phyloP scores from a whole-genome alignment of 2,329 filamentous ascomycete species.

The Ilyonectria robusta region DNA sequence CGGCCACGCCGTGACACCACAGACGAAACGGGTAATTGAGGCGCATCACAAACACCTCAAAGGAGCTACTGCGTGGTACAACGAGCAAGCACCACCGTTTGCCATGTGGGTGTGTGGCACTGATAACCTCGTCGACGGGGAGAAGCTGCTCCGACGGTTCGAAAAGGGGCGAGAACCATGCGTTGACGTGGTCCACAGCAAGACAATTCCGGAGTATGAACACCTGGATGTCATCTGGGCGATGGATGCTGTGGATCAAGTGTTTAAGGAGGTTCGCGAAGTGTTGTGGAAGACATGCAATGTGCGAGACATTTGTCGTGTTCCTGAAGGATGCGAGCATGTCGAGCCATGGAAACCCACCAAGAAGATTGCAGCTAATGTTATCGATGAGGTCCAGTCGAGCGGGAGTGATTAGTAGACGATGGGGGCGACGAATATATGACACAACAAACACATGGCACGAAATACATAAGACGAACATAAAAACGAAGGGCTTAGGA shows the following conservation, averaged over 20 bases:
- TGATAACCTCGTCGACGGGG: conserved; percentile 88
- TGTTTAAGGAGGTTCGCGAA: conserved; percentile 84
- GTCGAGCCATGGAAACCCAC: conserved; percentile 56
- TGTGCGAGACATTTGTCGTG: conserved; percentile 68
- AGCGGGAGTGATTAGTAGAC: conserved; percentile 40
- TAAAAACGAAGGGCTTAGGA: not conserved
- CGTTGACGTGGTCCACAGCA: conserved; percentile 84
- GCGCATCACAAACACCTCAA: conserved; percentile 57
- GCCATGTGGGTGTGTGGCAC: conserved; percentile 90
- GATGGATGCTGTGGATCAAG: conserved; percentile 86
- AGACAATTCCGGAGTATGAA: conserved; percentile 89
- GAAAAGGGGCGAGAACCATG: conserved; percentile 84
- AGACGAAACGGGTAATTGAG: conserved; percentile 48
- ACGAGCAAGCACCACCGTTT: conserved; percentile 82
- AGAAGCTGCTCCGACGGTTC: conserved; percentile 80
- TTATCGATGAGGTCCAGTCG: conserved; percentile 40
- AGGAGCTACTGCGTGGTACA: conserved; percentile 82
- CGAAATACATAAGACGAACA: conserved; percentile 8
- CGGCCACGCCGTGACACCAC: conserved; percentile 35
- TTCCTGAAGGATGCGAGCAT: conserved; percentile 75
- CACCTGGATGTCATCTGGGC: conserved; percentile 97
- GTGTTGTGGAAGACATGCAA: conserved; percentile 86
- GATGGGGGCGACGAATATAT: conserved; percentile 8
- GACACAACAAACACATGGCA: conserved; percentile 30
- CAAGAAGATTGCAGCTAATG: conserved; percentile 14